Conservation (phyloP, 2,329 filamentous ascomycete species). For the Penicillium sclerotigenum region DNA sequence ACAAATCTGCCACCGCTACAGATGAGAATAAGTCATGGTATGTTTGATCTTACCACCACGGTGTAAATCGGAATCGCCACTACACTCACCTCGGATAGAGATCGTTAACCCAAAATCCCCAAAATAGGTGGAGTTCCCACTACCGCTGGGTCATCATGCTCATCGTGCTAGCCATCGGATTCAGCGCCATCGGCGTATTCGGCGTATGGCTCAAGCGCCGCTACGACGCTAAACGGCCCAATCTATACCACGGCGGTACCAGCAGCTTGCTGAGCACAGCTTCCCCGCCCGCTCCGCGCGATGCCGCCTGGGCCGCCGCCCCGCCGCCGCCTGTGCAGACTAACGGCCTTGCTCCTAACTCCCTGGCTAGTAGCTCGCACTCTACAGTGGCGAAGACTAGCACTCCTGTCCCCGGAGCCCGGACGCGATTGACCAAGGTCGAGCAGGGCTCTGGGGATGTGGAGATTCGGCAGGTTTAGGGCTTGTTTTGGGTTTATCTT, state of each 20-base stretch:
- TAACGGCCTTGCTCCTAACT: conserved; percentile 16
- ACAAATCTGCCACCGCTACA: neutral
- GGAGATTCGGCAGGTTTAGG: conserved; percentile 27
- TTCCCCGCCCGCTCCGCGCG: conserved; percentile 14
- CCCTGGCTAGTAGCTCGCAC: conserved; percentile 30
- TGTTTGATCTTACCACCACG: conserved; percentile 4
- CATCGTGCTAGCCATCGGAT: conserved; percentile 67
- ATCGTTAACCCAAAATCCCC: neutral
- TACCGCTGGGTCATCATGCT: conserved; percentile 82
- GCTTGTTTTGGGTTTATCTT: conserved; percentile 2
- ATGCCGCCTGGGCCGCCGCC: conserved; percentile 18
- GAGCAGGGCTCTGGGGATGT: conserved; percentile 18
- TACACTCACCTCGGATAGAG: neutral
- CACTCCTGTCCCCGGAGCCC: conserved; percentile 5
- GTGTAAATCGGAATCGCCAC: neutral
- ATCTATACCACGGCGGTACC: conserved; percentile 32
- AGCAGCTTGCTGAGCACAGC: conserved; percentile 20
- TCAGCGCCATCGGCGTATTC: conserved; percentile 63
- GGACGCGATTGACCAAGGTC: conserved; percentile 26
- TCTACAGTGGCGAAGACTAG: conserved; percentile 23
- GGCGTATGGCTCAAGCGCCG: conserved; percentile 70
- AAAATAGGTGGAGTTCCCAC: conserved; percentile 50
- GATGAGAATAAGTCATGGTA: conserved; percentile 27
- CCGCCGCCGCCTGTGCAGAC: conserved; percentile 12
- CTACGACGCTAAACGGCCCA: conserved; percentile 60